Evolutionary conservation across 805 yeast genomes (phyloP).

Genomic region (Candida lessepsii): DNA sequence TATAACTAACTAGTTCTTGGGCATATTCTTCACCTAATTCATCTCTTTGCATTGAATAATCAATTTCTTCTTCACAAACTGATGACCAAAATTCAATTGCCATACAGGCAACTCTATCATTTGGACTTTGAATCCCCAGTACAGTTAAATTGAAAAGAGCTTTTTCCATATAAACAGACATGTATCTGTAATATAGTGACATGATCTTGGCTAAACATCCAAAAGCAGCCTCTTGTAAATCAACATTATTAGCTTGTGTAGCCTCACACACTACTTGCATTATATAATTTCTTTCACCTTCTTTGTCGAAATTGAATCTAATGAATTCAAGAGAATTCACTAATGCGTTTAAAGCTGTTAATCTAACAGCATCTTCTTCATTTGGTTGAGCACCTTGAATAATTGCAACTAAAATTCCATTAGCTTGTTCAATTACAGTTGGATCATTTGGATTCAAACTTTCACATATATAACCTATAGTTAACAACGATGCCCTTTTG

Average conservation of each 20-base stretch:
- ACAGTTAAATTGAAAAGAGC: slow-evolving; percentile 90
- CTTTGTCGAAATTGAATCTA: slow-evolving; percentile 81
- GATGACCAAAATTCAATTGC: slow-evolving; percentile 99
- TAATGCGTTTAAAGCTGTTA: slow-evolving; percentile 89
- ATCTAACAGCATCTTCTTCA: slow-evolving; percentile 77
- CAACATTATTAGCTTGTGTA: slow-evolving; percentile 82
- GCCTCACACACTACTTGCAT: slow-evolving; percentile 99
- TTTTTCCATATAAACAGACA: slow-evolving; percentile 96
- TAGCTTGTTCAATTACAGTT: slow-evolving; percentile 77
- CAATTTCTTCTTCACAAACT: slow-evolving; percentile 97
- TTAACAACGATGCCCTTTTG: slow-evolving; percentile 80
- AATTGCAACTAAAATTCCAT: slow-evolving; percentile 90
- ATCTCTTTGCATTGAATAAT: slow-evolving; percentile 65
- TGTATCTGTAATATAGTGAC: slow-evolving; percentile 82
- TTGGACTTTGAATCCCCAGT: slow-evolving; percentile 80
- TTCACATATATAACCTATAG: slow-evolving; percentile 96
- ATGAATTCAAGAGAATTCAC: slow-evolving; percentile 90
- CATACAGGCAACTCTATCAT: slow-evolving; percentile 92
- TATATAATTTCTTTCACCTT: slow-evolving; percentile 92
- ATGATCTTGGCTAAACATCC: slow-evolving; percentile 93
- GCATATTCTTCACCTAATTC: slow-evolving; percentile 38
- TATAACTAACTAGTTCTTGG: slow-evolving; percentile 53
- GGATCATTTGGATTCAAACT: slow-evolving; percentile 81
- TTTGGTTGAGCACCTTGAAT: slow-evolving; percentile 91
- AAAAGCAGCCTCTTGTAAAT: slow-evolving; percentile 89